Percentiles rank a stretch among this genome's conserved stretches.
phyloP scores from a whole-genome alignment of 164 flowering plant species.

The Akebia trifoliata region DNA sequence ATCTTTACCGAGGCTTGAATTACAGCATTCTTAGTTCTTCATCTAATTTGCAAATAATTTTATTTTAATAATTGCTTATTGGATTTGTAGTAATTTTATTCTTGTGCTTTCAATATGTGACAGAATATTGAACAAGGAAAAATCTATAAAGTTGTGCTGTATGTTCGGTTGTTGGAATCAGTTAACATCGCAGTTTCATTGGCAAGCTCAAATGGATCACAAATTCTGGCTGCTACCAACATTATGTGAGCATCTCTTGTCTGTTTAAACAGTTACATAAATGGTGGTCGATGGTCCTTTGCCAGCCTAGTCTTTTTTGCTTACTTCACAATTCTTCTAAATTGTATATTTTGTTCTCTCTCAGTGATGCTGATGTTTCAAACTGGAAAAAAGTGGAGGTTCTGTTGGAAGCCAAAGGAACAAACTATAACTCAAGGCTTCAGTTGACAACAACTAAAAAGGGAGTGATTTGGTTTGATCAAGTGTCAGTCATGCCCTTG shows the following conservation, averaged over 20 bases:
- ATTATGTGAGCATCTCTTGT: slow-evolving; percentile 43
- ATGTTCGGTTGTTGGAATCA: slow-evolving; percentile 53
- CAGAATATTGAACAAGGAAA: slow-evolving; percentile 93
- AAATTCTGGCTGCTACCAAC: slow-evolving; percentile 46
- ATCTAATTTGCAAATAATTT: background rate
- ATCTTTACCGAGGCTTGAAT: no score
- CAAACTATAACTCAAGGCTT: slow-evolving; percentile 64
- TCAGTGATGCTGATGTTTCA: slow-evolving; percentile 57
- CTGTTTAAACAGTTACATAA: background rate
- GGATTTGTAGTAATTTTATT: no score
- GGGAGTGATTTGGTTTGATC: slow-evolving; percentile 92
- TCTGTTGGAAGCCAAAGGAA: slow-evolving; percentile 52
- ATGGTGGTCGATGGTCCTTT: background rate
- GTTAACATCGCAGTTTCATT: slow-evolving; percentile 61
- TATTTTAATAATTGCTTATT: no score
- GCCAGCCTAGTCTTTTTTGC: background rate
- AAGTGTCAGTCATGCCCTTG: slow-evolving; percentile 82
- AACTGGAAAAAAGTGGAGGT: slow-evolving; percentile 74
- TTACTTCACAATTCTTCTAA: background rate
- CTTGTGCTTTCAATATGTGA: slow-evolving; percentile 10
- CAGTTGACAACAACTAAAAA: slow-evolving; percentile 59
- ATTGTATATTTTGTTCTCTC: slow-evolving; percentile 9
- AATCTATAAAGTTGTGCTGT: slow-evolving; percentile 62
- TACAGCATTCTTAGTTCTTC: background rate
- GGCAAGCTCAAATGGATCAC: slow-evolving; percentile 49